Conservation (phyloP, 192 early-diverging fungal species). For the Linnemannia exigua region DNA sequence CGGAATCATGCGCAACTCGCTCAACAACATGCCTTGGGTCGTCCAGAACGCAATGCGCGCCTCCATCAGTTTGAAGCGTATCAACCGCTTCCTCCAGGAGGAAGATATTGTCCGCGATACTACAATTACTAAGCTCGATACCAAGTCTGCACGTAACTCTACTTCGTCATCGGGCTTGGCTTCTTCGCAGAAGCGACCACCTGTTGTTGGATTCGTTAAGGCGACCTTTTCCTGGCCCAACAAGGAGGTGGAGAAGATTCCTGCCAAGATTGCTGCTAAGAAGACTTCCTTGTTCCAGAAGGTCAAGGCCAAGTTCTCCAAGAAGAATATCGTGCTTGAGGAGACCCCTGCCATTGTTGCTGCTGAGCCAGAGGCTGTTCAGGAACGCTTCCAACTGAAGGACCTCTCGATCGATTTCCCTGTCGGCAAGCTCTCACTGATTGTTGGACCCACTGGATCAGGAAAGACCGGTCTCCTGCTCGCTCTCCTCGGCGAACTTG, state of each 20-base stretch:
- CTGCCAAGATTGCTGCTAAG: conserved; percentile 27
- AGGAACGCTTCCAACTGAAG: conserved; percentile 67
- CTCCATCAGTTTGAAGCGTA: conserved; percentile 73
- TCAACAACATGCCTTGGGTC: conserved; percentile 72
- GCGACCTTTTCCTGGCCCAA: conserved; percentile 77
- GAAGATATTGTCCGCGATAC: conserved; percentile 70
- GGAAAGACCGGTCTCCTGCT: conserved; percentile 89
- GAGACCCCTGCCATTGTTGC: neutral
- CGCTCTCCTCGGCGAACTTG: conserved; percentile 89
- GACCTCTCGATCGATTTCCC: conserved; percentile 80
- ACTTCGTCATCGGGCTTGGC: neutral
- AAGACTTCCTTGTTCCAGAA: conserved; percentile 17
- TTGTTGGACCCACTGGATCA: conserved; percentile 89
- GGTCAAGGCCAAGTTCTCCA: conserved; percentile 35
- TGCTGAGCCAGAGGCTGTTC: conserved; percentile 23
- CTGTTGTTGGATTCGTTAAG: conserved; percentile 73
- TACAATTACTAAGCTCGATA: conserved; percentile 41
- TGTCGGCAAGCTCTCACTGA: conserved; percentile 76
- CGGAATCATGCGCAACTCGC: conserved; percentile 72
- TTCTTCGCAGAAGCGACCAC: conserved; percentile 12
- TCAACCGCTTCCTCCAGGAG: conserved; percentile 82
- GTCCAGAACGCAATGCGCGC: conserved; percentile 69
- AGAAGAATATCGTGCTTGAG: neutral
- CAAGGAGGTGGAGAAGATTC: conserved; percentile 31
- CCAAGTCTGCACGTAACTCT: conserved; percentile 9